Conservation (phyloP, 371 early-diverging fungal genomes). For the Rhizopus microsporus region DNA sequence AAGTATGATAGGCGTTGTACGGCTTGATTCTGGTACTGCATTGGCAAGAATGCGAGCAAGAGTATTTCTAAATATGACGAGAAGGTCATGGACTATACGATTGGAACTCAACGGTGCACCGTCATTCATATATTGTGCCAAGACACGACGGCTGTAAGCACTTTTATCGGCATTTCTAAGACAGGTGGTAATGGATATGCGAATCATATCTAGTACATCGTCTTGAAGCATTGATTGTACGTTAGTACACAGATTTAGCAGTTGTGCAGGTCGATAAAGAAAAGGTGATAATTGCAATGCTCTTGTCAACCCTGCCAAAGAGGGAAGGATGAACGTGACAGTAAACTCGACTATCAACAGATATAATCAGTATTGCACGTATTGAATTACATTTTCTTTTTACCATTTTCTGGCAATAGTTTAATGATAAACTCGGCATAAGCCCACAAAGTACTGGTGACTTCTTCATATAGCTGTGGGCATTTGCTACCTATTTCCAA, state of each 20-base stretch:
- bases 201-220: conserved; percentile 55
- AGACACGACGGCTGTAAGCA: conserved; percentile 51
- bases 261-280: conserved; percentile 49
- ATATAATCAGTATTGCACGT: background rate
- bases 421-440: conserved; percentile 26
- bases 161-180: conserved; percentile 38
- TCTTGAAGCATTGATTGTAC: conserved; percentile 56
- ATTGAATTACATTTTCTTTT: background rate
- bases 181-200: conserved; percentile 51
- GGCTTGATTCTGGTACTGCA: conserved; percentile 13
- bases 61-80: conserved; percentile 55
- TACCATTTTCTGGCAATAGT: conserved; percentile 28
- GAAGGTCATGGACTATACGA: conserved; percentile 53
- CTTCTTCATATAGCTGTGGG: conserved; percentile 39
- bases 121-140: conserved; percentile 51
- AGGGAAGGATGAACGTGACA: conserved; percentile 66
- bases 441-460: conserved; percentile 32
- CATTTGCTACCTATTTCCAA: conserved; percentile 51
- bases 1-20: conserved; percentile 7
- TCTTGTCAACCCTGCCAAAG: conserved; percentile 64
- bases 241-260: conserved; percentile 52
- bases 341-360: conserved; percentile 47
- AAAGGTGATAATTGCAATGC: conserved; percentile 63
- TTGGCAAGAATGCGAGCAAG: conserved; percentile 48
- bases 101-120: conserved; percentile 54